Evolutionary conservation across 2,329 filamentous ascomycete species (phyloP).

Genomic region (Talaromyces sp.): DNA sequence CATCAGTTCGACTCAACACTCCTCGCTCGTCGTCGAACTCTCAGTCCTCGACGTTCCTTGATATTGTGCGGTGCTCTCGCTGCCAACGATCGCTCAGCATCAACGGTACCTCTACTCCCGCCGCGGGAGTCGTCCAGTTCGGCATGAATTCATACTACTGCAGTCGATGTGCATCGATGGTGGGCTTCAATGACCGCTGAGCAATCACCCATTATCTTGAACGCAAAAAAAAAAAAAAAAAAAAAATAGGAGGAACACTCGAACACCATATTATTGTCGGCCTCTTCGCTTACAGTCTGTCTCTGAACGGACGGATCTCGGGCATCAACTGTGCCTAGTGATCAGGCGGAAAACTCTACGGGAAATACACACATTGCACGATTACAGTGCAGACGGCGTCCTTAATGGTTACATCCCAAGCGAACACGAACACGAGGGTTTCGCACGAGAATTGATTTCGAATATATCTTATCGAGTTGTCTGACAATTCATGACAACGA

Average conservation of each 20-base stretch:
- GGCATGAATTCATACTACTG: slow-evolving; percentile 52
- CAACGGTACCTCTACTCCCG: slow-evolving; percentile 26
- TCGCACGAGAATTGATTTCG: neutral
- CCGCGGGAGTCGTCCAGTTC: slow-evolving; percentile 41
- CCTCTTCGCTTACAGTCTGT: neutral
- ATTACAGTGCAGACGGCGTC: neutral
- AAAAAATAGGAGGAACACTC: neutral
- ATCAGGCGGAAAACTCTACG: neutral
- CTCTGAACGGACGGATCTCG: neutral
- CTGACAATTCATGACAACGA: neutral
- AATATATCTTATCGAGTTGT: slow-evolving; percentile 5
- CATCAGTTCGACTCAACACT: slow-evolving; percentile 24
- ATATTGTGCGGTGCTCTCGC: slow-evolving; percentile 48
- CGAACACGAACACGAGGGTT: neutral
- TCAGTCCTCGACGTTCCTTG: slow-evolving; percentile 24
- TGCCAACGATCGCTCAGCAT: slow-evolving; percentile 48
- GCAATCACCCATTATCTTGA: neutral
- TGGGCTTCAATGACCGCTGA: slow-evolving; percentile 43
- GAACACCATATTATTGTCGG: neutral
- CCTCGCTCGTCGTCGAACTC: slow-evolving; percentile 27
- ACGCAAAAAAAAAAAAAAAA: neutral
- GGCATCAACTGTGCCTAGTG: neutral
- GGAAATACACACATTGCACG: neutral
- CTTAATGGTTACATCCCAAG: neutral
- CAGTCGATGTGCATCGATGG: slow-evolving; percentile 44